These are phyloP conservation scores for Papiliotrema terrestris DNA, from an alignment of 1,284 basidiomycete genomes.

Conservation along the genomic window DNA sequence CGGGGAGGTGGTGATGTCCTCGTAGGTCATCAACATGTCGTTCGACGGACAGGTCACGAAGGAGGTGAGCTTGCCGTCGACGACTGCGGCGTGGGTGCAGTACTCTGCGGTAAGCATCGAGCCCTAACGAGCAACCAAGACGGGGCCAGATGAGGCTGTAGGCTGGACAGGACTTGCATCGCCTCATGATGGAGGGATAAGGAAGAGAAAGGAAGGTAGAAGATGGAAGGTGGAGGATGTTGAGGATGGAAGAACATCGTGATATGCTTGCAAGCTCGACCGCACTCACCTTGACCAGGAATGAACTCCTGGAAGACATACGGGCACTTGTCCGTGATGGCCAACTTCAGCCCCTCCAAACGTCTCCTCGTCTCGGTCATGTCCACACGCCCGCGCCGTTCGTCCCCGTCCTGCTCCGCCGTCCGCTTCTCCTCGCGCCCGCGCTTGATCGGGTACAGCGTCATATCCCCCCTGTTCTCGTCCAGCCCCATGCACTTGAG, in stretches of 20 bases:
- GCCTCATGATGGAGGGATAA: no score
- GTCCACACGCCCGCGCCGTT: no score
- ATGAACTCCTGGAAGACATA: conserved; percentile 43
- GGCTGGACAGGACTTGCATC: no score
- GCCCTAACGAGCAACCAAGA: no score
- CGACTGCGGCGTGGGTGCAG: conserved; percentile 51
- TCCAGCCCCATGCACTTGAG: conserved; percentile 48
- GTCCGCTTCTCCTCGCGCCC: no score
- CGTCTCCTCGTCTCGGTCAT: conserved; percentile 22
- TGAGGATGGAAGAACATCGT: no score
- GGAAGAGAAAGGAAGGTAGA: no score
- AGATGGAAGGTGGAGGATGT: no score
- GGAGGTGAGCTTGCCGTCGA: conserved; percentile 46
- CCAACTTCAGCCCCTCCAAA: conserved; percentile 25
- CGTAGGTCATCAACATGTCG: conserved; percentile 53
- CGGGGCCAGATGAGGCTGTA: no score
- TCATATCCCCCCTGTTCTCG: conserved; percentile 50
- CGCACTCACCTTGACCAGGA: conserved; percentile 33
- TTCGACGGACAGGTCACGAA: conserved; percentile 51
- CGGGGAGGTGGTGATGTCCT: conserved; percentile 33
- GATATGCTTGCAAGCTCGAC: background rate
- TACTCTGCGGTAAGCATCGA: conserved; percentile 33
- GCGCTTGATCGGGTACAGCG: conserved; percentile 44
- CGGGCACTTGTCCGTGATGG: conserved; percentile 31
- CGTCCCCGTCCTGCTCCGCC: conserved; percentile 27